Evolutionary conservation across 2,329 filamentous ascomycete species (phyloP), one percentile per base, ranked within the genome.

Genomic region (Colletotrichum salicis): DNA sequence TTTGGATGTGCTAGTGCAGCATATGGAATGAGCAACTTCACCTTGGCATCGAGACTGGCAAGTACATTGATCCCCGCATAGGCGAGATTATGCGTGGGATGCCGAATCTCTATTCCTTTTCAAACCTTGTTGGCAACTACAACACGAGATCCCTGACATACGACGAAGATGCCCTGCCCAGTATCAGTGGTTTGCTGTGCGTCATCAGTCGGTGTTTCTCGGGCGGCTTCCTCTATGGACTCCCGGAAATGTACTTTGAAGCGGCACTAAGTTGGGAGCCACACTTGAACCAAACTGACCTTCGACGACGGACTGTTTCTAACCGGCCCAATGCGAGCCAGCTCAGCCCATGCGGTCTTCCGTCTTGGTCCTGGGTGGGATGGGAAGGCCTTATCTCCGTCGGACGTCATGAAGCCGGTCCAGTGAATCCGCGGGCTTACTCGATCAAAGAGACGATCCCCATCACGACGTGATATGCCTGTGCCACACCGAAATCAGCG

Each of bases 111-210:
- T 19, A 10, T 2, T 24, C 29, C 24, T 27, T 69, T 15, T 3
- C 10, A 19, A 51, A 6, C 13, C 10, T 64, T 1, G 27, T 69
- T 35, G 3, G 5, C n/a, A 76, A 75, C 59, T 82, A 80, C 68
- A 81, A 80, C 0, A 62, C 73, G 12, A 75, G 80, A 29, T 64
- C 75, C 5, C 67, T 82, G 1, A 77, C 76, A 0, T 76, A 76
- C 10, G 80, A 81, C 12, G 74, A 79, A 22, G 81, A 82, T 33
- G 33, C 33, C 31, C 27, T 71, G 19, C 68, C 68, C 1, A 64
- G 56, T 2, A 33, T 69, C 2, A 24, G 33, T 12, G 66, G 66
- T 4, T 2, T 69, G 0, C 35, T 69, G 3, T 5, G 22, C 8
- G 29, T 48, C 2, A 19, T 58, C 33, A 64, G 66, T 24, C 58